Conservation (phyloP, 768 basidiomycete species). For the Cystobasidium ongulense region DNA sequence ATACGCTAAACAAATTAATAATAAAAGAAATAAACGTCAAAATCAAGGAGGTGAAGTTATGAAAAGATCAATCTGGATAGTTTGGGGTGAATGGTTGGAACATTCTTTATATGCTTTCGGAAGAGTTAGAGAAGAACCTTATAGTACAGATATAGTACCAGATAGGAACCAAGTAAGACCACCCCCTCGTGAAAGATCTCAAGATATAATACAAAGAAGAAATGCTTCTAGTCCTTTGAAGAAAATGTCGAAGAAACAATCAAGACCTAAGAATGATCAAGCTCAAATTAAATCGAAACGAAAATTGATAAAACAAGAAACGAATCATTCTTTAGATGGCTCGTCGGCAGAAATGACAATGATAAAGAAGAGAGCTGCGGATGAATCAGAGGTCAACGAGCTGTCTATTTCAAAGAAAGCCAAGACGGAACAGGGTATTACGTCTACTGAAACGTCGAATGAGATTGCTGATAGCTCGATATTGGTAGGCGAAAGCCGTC, state of each 20-base stretch:
- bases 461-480: background rate
- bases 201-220: background rate
- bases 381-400: background rate
- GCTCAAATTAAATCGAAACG: constrained; percentile 1
- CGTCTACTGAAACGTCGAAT: background rate
- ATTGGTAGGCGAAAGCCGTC: background rate
- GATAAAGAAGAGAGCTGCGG: background rate
- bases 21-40: background rate
- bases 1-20: constrained; percentile 18
- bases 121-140: background rate
- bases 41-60: too few relatives aligned
- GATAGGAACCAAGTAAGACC: background rate
- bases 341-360: background rate
- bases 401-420: background rate
- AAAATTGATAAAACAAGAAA: background rate
- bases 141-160: background rate
- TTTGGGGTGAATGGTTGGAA: constrained; percentile 32
- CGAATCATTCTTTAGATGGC: background rate
- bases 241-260: background rate
- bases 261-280: background rate
- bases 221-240: background rate
- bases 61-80: background rate
- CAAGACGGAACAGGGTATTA: background rate
- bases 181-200: background rate
- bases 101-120: constrained; percentile 19